A percentile compares a stretch with the other conserved stretches of the same genome.
phyloP scores from a whole-genome alignment of 164 flowering plant species.

The Aristolochia fimbriata region DNA sequence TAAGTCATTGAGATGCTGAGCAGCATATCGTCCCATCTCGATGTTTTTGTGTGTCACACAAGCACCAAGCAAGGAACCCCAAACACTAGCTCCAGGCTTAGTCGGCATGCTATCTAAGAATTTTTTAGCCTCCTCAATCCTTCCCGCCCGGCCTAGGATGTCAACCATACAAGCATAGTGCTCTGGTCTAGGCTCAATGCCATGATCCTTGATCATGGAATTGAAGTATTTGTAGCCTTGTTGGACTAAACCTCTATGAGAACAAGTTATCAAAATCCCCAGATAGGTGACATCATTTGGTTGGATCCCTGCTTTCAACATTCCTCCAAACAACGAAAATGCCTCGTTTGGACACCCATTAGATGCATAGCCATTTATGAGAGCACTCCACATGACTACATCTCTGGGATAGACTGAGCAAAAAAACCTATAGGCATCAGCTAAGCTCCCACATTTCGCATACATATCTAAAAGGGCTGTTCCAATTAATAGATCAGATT shows the following conservation, averaged over 20 bases:
- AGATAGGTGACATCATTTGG: slow-evolving; percentile 16
- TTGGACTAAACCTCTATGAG: slow-evolving; percentile 17
- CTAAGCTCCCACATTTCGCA: slow-evolving; percentile 14
- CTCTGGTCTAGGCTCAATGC: slow-evolving; percentile 12
- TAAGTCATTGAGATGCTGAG: slow-evolving; percentile 8
- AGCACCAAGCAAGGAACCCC: slow-evolving; percentile 21
- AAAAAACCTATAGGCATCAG: slow-evolving; percentile 7
- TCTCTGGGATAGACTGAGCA: slow-evolving; percentile 8
- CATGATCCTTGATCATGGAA: slow-evolving; percentile 9
- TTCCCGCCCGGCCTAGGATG: slow-evolving; percentile 16
- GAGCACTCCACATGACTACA: slow-evolving; percentile 16
- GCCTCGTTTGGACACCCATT: slow-evolving; percentile 15
- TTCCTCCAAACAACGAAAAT: slow-evolving; percentile 12
- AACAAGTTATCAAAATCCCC: slow-evolving; percentile 16
- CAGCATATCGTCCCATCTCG: slow-evolving; percentile 14
- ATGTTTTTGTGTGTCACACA: slow-evolving; percentile 15
- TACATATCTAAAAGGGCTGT: slow-evolving; percentile 19
- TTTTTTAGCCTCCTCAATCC: slow-evolving; percentile 9
- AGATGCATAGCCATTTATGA: slow-evolving; percentile 19
- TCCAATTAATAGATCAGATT: slow-evolving; percentile 12
- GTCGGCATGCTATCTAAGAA: slow-evolving; percentile 14
- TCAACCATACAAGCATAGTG: slow-evolving; percentile 23
- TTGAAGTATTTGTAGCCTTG: slow-evolving; percentile 12
- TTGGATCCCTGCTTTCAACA: slow-evolving; percentile 15
- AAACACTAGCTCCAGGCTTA: slow-evolving; percentile 16